Percentiles rank a stretch among this genome's conserved stretches.
These are phyloP conservation scores for Cryptosporidium parvum DNA, from an alignment of 169 alveolate species.

Conservation along the genomic window DNA sequence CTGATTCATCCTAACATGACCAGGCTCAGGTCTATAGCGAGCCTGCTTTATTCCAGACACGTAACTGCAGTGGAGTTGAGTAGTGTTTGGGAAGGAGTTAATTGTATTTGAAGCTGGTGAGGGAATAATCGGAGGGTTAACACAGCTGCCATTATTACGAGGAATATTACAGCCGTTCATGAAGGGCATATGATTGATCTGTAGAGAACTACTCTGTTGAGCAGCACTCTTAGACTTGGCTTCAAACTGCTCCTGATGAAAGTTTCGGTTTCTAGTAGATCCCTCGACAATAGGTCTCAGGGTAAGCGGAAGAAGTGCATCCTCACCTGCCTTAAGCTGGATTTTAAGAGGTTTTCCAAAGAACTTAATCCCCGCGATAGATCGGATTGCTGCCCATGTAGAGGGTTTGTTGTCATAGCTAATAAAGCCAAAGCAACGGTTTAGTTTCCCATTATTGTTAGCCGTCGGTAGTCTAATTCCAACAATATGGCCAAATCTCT, in stretches of 20 bases:
- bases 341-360: conserved; percentile 81
- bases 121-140: conserved; percentile 8
- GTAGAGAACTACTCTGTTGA: background rate
- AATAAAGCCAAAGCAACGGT: conserved; percentile 83
- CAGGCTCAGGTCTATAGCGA: conserved; percentile 28
- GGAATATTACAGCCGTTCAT: conserved; percentile 59
- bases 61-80: conserved; percentile 17
- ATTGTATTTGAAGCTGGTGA: conserved; percentile 6
- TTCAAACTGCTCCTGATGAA: conserved; percentile 29
- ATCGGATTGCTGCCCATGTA: conserved; percentile 82
- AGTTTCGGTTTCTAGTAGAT: conserved; percentile 34
- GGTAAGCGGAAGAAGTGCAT: conserved; percentile 78
- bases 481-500: conserved; percentile 82
- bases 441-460: conserved; percentile 79
- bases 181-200: background rate
- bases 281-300: conserved; percentile 71
- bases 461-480: conserved; percentile 83
- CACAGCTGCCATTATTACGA: conserved; percentile 57
- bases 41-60: conserved; percentile 40
- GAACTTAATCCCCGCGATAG: conserved; percentile 80
- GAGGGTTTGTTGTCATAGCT: conserved; percentile 82
- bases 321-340: conserved; percentile 82
- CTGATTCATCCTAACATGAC: conserved; percentile 40
- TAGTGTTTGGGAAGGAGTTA: conserved; percentile 9
- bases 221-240: conserved; percentile 1